Base-by-base conservation (phyloP, 2,329 filamentous ascomycete species). In the Metarhizium anisopliae region DNA sequence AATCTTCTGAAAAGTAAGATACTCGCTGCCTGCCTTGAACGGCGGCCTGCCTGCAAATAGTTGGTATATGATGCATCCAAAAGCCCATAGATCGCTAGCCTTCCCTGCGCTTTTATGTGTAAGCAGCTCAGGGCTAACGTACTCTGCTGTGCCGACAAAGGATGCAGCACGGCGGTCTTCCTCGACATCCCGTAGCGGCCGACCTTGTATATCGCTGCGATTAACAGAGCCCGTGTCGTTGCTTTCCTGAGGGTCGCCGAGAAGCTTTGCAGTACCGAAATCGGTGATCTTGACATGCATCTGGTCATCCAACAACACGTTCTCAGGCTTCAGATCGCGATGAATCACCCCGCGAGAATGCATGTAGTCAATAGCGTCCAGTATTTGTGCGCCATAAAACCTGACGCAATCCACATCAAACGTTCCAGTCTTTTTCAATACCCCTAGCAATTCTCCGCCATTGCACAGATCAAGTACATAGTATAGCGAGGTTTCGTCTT, bases 261-360 rank as follows among this genome's bases (percentile, higher is more conserved):
- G 77, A 59, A 99, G 83, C 70, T 96, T 97, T n/a, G 94, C 94
- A 0, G 94, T 99, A 47, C 94, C 94, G 67, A 99, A 99, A 72
- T 99, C 94, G 7, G 94, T 99, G 61, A 99, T 96, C 70, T 99
- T 99, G 72, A 97, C 86, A 66, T 97, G 90, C 89, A 96, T 95
- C 66, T 95, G 87, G 61, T 92, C 88, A 69, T 99, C 94, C 42
- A 99, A 78, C 6, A 99, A 80, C 4, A 99, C 92, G 62, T 99
- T 99, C 69, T 99, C 94, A 0, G 94, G 94, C 67, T 99, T 99
- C 61, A 99, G 72, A 68, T 99, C 94, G 61, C 94, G 87, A 70
- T 99, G 94, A 58, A 99, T 97, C 29, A 99, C 91, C 25, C 93
- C 94, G 60, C 90, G 84, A 47, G 86, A 90, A 74, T 99, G 94